Evolutionary conservation across 495 filamentous ascomycete genomes (phyloP), one percentile per base, ranked within the genome.

Genomic region (Lasiosphaeris hirsuta): DNA sequence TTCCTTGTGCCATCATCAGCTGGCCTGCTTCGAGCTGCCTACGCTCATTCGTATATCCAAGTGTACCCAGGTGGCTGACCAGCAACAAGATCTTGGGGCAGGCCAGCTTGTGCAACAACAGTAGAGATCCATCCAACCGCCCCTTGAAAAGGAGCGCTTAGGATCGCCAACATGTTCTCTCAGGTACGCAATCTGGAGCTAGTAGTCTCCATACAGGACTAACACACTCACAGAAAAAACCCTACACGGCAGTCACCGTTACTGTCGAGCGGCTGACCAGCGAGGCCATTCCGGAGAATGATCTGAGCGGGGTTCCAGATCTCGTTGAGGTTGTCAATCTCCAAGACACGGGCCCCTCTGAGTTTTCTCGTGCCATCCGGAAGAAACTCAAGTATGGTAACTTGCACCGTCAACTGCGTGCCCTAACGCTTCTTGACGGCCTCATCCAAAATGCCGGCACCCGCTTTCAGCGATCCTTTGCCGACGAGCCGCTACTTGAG

Each of bases 321-420:
- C 83, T 99, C 19, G 86, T 97, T 59, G 95, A 99, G 72, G 90
- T 91, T 47, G 86, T 99, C 61, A 87, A 88, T 57, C 85, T 99
- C 49, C 95, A 97, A 72, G 81, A 81, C 45, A 87, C 87, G 15
- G 95, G 95, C 2, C 92, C 95, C 1, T 83, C 84, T 7, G 95
- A 99, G 75, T 92, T 92, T 49, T 89, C 91, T 59, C 84, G 95
- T 69, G 93, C 95, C 17, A 82, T 97, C 63, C 84, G 95, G 46
- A 99, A 97, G 85, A 97, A 99, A 78, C 82, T 99, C 82, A 97
- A 97, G 73, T 99, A 99, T 70, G 95, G 95, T 52, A 96, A 83
- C 61, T 76, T 93, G 15, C 92, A 97, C 68, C 86, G 90, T 14
- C 95, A 97, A 69, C 79, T 99, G 6, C 85, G 95, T 41, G 89